Evolutionary conservation across 108 stramenopile species (phyloP).

Genomic region (Epithemia pelagica): DNA sequence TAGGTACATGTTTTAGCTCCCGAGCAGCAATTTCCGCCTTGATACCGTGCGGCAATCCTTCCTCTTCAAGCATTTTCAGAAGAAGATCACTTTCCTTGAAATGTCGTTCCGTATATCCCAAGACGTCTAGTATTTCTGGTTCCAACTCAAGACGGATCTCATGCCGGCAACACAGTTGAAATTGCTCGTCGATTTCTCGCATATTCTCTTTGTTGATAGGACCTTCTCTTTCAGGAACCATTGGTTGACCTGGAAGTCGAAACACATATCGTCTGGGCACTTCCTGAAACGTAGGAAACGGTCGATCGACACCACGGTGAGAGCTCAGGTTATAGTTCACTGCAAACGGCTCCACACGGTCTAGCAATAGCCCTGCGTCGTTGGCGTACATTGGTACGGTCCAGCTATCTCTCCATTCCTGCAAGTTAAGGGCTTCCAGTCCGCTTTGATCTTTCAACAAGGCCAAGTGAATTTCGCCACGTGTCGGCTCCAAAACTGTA

Average conservation of each 20-base stretch:
- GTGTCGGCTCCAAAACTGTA: conserved; percentile 27
- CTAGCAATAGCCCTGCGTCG: conserved; percentile 50
- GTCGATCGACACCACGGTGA: conserved; percentile 70
- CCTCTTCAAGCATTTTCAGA: conserved; percentile 31
- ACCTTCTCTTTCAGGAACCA: too few species aligned
- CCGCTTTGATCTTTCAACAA: conserved; percentile 73
- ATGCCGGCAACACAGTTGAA: conserved; percentile 74
- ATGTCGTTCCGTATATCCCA: conserved; percentile 26
- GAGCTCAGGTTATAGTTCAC: conserved; percentile 51
- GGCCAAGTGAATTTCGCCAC: conserved; percentile 68
- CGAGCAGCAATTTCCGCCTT: conserved; percentile 56
- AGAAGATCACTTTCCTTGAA: conserved; percentile 52
- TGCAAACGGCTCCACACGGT: conserved; percentile 35
- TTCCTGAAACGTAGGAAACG: conserved; percentile 44
- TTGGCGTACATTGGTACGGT: conserved; percentile 55
- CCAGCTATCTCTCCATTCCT: conserved; percentile 74
- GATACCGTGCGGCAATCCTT: conserved; percentile 52
- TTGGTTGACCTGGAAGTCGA: conserved; percentile 30
- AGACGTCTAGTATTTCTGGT: conserved; percentile 22
- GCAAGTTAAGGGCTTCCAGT: conserved; percentile 28
- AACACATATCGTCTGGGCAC: conserved; percentile 60
- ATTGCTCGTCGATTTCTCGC: conserved; percentile 22
- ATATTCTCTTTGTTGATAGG: too few species aligned
- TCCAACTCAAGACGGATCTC: conserved; percentile 60
- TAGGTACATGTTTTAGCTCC: conserved; percentile 13